Base-by-base conservation (phyloP, 306 rosid species). In the Comarum palustre region DNA sequence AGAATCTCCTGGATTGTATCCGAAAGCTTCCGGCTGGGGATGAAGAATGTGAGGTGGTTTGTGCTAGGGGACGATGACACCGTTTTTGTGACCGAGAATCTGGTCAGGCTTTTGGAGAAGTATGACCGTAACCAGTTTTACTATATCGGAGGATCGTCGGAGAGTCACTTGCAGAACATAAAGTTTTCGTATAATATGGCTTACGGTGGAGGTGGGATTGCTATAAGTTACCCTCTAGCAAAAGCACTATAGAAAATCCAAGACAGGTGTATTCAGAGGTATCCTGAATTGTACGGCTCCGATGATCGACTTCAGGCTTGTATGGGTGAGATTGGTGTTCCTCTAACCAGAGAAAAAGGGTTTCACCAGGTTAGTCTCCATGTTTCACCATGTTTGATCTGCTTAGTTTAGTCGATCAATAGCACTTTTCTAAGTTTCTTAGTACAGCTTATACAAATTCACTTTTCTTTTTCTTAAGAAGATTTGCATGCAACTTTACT, bases 31-130 rank as follows among this genome's bases (percentile, higher is more conserved):
- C 57, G 89, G 73, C 66, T 81, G 0, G 89, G 87, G 4, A 63
- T 85, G 83, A 34, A 82, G 58, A 72, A 57, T 43, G 92, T 84
- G 59, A 80, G 97, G 74, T 91, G 95, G 97, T 80, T 91, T 32
- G 95, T 91, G 51, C 83, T 87, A 90, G 97, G 95, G 3, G 97
- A 91, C 61, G 95, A 91, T 32, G 97, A 91, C 65, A 88, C 95
- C 0, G 67, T 90, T 4, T 90, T 90, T 61, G 82, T 89, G 0
- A 45, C 89, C 0, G 92, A 91, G 4, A 89, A 89, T 81, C 27
- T 91, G 78, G 83, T 89, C 0, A 79, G 73, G 25, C 88, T 91
- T 62, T 69, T 91, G 77, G 71, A 75, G 55, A 89, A 88, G 68
- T 89, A 91, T 67, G 90, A 91, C 20, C 92, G 89, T 16, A 79